Evolutionary conservation across 108 stramenopile species (phyloP), one percentile per base, ranked within the genome.

Genomic region (Thalassiosira profunda): DNA sequence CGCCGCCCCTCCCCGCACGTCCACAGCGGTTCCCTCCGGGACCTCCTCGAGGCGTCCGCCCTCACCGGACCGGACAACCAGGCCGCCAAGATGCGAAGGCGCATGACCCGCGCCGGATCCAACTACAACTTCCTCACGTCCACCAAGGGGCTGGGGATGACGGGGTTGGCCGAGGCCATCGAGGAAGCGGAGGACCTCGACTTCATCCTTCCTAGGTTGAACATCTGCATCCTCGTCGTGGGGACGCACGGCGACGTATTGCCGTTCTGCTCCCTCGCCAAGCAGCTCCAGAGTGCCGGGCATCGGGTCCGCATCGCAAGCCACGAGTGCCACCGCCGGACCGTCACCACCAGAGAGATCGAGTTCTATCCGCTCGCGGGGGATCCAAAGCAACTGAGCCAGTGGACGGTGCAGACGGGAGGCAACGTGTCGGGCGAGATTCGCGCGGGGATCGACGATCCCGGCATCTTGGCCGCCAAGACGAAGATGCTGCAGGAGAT

Each of bases 301-400:
- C 89, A 90, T 76, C 71, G 82, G 0, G 89, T 90, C 0, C 78
- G 89, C 11, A 71, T 90, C 36, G 89, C 84, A 14, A 72, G 84
- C 8, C 89, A 90, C 72, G 71, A 74, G 43, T 60, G 72, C 9
- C 86, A 90, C 70, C 76, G 89, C 0, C 26, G 65, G 7, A 74
- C 69, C 9, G 91, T 95, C 9, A 60, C 59, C 2, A 70, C 70
- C 0, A 63, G 75, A 7, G 71, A 63, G 20, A 79, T 91, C 30
- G 89, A 92, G 30, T 95, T 86, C 58, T 95, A 86, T 55, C 94
- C 94, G 11, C 63, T 95, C 44, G 94, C 82, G 7, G 94, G 94
- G 17, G 89, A 95, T 76, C 90, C 94, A 1, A 82, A 82, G 54
- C 36, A 79, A 37, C 60, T 91, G 11, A 66, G 61, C 11, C 52